Conservation (phyloP, 805 yeast genomes). For the Suhomyces prunicola region DNA sequence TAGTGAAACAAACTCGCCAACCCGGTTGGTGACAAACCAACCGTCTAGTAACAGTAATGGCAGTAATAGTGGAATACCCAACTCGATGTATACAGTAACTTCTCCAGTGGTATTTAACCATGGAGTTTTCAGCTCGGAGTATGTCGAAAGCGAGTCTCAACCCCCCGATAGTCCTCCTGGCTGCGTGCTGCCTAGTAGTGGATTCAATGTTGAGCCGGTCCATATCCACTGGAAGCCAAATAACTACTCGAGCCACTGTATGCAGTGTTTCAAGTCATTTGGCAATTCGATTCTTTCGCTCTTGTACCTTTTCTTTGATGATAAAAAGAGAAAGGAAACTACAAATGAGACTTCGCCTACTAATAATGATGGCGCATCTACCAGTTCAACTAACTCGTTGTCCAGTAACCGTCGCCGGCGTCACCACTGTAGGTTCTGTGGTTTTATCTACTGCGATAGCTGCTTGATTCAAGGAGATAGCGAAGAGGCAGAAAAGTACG, state of each 20-base stretch:
- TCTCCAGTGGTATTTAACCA: constrained; percentile 3
- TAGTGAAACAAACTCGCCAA: background rate
- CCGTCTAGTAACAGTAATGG: background rate
- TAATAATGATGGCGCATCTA: background rate
- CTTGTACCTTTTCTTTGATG: constrained; percentile 7
- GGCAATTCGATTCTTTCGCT: constrained; percentile 17
- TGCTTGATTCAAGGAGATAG: constrained; percentile 12
- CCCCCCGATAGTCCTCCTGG: background rate
- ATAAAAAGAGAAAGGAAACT: background rate
- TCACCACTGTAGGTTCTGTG: constrained; percentile 55
- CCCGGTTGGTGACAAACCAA: background rate
- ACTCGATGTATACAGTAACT: constrained; percentile 5
- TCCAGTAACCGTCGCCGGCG: constrained; percentile 13
- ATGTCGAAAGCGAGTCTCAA: background rate
- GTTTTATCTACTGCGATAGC: constrained; percentile 40
- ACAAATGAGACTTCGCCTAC: background rate
- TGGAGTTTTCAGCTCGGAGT: background rate
- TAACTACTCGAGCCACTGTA: constrained; percentile 37
- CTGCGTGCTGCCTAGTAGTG: background rate
- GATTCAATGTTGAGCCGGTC: constrained; percentile 39
- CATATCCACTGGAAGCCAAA: constrained; percentile 54
- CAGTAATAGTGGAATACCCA: background rate
- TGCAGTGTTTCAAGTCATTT: constrained; percentile 37
- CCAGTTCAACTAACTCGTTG: background rate
- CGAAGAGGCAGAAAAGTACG: constrained; percentile 6